A percentile compares a stretch with the other conserved stretches of the same genome.
These are phyloP conservation scores for Aquilaria sinensis DNA, from an alignment of 345 rosid species.

Conservation along the genomic window DNA sequence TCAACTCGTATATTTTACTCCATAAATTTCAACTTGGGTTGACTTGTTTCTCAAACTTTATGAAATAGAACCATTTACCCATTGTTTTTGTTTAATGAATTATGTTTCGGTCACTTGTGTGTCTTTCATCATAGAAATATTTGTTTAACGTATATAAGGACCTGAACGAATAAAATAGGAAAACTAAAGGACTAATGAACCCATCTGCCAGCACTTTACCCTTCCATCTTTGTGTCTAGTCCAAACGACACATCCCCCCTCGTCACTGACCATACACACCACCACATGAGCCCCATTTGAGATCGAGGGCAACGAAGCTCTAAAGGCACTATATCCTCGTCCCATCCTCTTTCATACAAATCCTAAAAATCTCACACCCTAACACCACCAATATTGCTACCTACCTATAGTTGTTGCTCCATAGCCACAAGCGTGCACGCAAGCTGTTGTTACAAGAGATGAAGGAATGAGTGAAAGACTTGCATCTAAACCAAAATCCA, in stretches of 20 bases:
- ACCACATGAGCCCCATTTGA: constrained; percentile 38
- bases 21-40: no score
- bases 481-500: no score
- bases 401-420: constrained; percentile 68
- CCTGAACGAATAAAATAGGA: no score
- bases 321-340: constrained; percentile 72
- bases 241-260: constrained; percentile 66
- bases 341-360: constrained; percentile 43
- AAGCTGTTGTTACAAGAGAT: no score
- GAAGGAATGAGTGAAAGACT: no score
- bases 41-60: no score
- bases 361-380: constrained; percentile 70
- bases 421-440: constrained; percentile 57
- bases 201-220: constrained; percentile 70
- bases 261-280: constrained; percentile 69
- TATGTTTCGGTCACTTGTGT: no score
- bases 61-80: no score
- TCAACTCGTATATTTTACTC: no score
- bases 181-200: not conserved
- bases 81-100: no score
- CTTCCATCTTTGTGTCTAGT: constrained; percentile 89
- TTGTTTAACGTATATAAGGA: no score
- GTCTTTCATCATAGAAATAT: no score
- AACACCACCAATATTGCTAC: constrained; percentile 66
- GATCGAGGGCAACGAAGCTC: constrained; percentile 27